Evolutionary conservation across 345 rosid genomes (phyloP), one percentile per base, ranked within the genome.

Genomic region (Euclidium syriacum): DNA sequence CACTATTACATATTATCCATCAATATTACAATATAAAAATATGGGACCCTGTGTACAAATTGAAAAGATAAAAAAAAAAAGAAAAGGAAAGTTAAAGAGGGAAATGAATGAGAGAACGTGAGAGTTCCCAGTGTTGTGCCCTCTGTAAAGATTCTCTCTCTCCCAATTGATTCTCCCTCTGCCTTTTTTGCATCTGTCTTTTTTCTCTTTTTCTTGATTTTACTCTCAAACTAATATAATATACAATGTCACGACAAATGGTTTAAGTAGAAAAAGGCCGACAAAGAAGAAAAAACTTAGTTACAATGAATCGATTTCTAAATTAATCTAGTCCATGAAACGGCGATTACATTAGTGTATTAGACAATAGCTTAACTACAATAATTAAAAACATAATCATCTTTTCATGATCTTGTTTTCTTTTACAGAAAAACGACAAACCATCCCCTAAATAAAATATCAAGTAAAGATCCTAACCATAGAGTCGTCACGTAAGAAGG

Each of bases 81-180:
- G 2, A 19, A 10, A 23, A n/a, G 23, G 20, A 49, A 4, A 26
- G 47, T 8, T 16, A 3, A 10, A 4, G 33, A 62, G 43, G 14
- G 34, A 68, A 44, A 53, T 61, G 73, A 69, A 61, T 19, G 62
- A 69, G 62, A 52, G 73, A 61, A 69, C 73, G 73, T 61, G 73
- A 61, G 14, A 11, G 62, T 35, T 69, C 68, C 56, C 68, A 69
- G 68, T 53, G 40, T 69, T 69, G 73, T 61, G 56, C 56, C 62
- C 67, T 61, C 73, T 69, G 62, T 34, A 43, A 52, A 51, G 73
- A 68, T 68, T 68, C 73, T 59, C 60, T 58, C 52, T 61, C 56
- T 19, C 63, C 23, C 63, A 26, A 57, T 54, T 52, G 54, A 54
- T 43, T 32, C 64, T 57, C 26, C 4, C 59, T 58, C 50, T 42